Evolutionary conservation across 768 basidiomycete genomes (phyloP).

Genomic region (Leccinum pellstonianum): DNA sequence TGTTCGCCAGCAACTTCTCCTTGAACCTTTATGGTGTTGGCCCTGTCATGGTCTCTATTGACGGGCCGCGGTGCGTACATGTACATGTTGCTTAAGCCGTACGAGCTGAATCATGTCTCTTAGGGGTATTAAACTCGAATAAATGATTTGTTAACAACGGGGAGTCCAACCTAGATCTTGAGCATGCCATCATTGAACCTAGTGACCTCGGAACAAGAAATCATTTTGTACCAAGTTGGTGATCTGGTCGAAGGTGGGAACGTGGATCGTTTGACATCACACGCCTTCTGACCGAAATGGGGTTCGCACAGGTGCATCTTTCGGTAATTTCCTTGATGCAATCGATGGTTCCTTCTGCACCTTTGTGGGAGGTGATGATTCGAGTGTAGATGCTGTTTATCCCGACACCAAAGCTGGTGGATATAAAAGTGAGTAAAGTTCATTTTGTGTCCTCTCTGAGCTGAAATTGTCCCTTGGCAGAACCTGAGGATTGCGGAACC

Average conservation of each 20-base stretch:
- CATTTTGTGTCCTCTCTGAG: background rate
- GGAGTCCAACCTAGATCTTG: conserved; percentile 56
- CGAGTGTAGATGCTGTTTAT: conserved; percentile 38
- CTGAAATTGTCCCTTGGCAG: conserved; percentile 13
- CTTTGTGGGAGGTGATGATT: conserved; percentile 47
- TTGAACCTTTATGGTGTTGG: conserved; percentile 31
- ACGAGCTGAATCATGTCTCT: conserved; percentile 20
- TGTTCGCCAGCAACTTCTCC: conserved; percentile 41
- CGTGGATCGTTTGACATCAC: background rate
- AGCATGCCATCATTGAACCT: conserved; percentile 64
- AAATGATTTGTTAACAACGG: conserved; percentile 24
- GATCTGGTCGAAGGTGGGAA: conserved; percentile 35
- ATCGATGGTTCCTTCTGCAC: conserved; percentile 43
- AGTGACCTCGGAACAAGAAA: conserved; percentile 32
- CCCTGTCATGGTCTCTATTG: conserved; percentile 30
- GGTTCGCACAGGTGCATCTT: conserved; percentile 35
- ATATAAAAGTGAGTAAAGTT: conserved; percentile 33
- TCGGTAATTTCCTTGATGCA: conserved; percentile 47
- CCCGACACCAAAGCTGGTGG: conserved; percentile 41
- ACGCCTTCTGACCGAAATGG: conserved; percentile 7
- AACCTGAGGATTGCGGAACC: conserved; percentile 35
- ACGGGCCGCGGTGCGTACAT: conserved; percentile 45
- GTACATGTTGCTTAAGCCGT: background rate
- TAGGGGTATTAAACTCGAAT: conserved; percentile 44
- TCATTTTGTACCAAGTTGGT: conserved; percentile 43